phyloP scores from a whole-genome alignment of 2,329 filamentous ascomycete genomes.

The Didymella glomerata region DNA sequence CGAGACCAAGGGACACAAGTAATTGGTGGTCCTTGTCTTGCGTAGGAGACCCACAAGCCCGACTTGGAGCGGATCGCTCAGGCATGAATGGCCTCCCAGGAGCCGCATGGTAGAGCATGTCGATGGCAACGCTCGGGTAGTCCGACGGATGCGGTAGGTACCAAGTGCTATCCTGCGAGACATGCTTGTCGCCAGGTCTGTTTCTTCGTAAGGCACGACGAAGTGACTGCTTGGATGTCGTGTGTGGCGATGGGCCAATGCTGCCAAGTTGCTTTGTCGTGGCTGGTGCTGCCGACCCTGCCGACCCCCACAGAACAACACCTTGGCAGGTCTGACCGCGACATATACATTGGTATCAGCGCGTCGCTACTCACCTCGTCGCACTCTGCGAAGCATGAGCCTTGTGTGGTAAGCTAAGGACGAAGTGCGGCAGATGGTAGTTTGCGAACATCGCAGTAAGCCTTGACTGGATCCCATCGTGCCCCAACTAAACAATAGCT shows the following conservation, averaged over 20 bases:
- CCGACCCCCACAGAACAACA: constrained; percentile 1
- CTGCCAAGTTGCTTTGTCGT: constrained; percentile 11
- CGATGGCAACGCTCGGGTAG: neutral
- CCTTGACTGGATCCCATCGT: too few relatives aligned
- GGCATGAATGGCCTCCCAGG: neutral
- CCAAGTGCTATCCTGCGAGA: neutral
- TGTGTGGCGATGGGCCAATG: constrained; percentile 6
- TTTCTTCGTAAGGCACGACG: neutral
- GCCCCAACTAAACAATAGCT: too few relatives aligned
- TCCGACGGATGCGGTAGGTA: constrained; percentile 2
- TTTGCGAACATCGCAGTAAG: too few relatives aligned
- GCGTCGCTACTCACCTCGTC: too few relatives aligned
- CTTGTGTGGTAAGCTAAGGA: too few relatives aligned
- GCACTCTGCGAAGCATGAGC: too few relatives aligned
- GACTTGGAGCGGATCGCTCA: neutral
- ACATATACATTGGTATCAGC: too few relatives aligned
- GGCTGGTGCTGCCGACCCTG: constrained; percentile 11
- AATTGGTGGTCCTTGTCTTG: neutral
- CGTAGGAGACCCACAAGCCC: neutral
- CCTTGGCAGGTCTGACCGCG: neutral
- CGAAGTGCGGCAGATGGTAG: too few relatives aligned
- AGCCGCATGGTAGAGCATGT: neutral
- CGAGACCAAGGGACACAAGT: neutral
- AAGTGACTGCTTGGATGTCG: neutral
- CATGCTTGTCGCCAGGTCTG: neutral